Base-by-base conservation (phyloP, 148 eudicot species). In the Cornus kousa region DNA sequence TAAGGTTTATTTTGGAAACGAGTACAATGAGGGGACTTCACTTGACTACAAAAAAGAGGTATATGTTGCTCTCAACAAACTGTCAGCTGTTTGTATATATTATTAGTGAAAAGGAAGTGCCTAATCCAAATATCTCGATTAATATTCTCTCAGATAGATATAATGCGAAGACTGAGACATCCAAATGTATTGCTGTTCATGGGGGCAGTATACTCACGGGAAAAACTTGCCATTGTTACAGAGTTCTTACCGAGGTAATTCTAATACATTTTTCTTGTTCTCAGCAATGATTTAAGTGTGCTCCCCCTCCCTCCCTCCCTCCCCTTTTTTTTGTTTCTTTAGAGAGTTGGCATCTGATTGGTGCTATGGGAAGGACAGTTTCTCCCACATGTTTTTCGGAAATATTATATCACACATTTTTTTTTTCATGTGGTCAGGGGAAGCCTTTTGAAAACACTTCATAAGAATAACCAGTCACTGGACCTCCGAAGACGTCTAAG, bases 171-270 rank as follows among this genome's bases (percentile, higher is more conserved):
- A 77, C 81, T 94, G 48, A 87, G 98, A 74, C 98, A 94, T 84
- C 98, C 98, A 74, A 94, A 94, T 84, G 97, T 94, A n/a, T 78
- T 94, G 87, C 82, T 94, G 77, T 94, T 92, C 82, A 90, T 94
- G 98, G 98, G 97, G 79, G 93, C 97, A 23, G 89, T 89, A 46
- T 94, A 80, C 82, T 88, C 95, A 17, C 82, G 87, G 35, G 94
- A 92, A 70, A 90, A 86, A 67, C 89, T 89, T 59, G 97, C 94
- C 73, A 90, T 94, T 37, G 98, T 94, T 33, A 92, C 98, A 1
- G 97, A 94, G 83, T 89, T 81, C 81, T 77, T 94, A 79, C 91
- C 93, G 46, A 90, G 98, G 98, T 91, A 83, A 81, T 80, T 33
- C 53, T 35, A 8, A 43, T 43, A 43, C 48, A 32, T 53, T 66